Percentiles rank a stretch among this genome's conserved stretches.
These are phyloP conservation scores for Neonectria coccinea DNA, from an alignment of 2,329 filamentous ascomycete species.

Conservation along the genomic window DNA sequence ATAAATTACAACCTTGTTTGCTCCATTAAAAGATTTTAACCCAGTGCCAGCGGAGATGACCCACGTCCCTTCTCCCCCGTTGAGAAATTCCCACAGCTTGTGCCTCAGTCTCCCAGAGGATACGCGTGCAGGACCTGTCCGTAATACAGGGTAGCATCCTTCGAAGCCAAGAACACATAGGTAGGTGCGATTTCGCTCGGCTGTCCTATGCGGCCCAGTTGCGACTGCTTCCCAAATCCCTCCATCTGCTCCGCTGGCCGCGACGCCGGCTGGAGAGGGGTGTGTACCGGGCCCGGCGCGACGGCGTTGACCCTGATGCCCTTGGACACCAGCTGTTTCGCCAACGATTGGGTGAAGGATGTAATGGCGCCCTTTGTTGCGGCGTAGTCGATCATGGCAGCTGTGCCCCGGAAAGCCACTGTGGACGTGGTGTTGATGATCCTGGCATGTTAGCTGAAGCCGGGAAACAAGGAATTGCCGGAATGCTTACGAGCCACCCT, in stretches of 20 bases:
- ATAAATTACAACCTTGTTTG: too few relatives aligned
- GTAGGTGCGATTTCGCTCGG: constrained; percentile 58
- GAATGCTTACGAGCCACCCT: constrained; percentile 56
- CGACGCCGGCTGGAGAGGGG: constrained; percentile 57
- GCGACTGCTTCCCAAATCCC: constrained; percentile 54
- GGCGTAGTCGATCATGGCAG: constrained; percentile 65
- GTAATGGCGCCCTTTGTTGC: constrained; percentile 70
- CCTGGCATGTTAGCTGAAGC: constrained; percentile 40
- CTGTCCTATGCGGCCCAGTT: constrained; percentile 55
- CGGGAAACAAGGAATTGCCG: rapidly evolving
- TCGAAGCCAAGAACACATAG: constrained; percentile 55
- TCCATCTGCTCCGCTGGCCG: constrained; percentile 59
- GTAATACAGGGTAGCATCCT: constrained; percentile 54
- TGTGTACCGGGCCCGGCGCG: constrained; percentile 58
- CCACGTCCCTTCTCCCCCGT: background rate
- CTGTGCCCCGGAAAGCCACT: constrained; percentile 65
- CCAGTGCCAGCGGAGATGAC: too few relatives aligned
- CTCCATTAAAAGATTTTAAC: too few relatives aligned
- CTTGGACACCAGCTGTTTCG: constrained; percentile 64
- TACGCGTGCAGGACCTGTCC: constrained; percentile 56
- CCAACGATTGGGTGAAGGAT: constrained; percentile 65
- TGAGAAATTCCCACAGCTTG: background rate
- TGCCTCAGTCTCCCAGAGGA: constrained; percentile 51
- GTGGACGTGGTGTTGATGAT: constrained; percentile 69
- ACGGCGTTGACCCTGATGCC: constrained; percentile 67